Evolutionary conservation across 179 eudicot genomes (phyloP), one percentile per base, ranked within the genome.

Genomic region (Beta lomatogona): DNA sequence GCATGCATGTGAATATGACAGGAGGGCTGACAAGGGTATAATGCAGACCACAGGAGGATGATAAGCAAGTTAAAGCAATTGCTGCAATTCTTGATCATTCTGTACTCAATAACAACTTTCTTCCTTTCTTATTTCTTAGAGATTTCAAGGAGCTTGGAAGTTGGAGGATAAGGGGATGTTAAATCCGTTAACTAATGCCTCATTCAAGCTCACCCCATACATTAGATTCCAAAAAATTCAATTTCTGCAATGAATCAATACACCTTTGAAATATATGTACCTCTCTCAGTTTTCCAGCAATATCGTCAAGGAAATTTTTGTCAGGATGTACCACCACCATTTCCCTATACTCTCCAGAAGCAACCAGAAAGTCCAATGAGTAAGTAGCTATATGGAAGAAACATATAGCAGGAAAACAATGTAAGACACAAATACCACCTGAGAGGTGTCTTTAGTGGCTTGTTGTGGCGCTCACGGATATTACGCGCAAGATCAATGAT

Each of bases 301-400:
- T 94, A 78, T 96, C 99, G 63, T 90, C 93, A 50, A 96, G 92
- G 79, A 96, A 96, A 76, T 93, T 97, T 7, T 77, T 77, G 89
- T 96, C 99, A 19, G 99, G 97, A 84, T 96, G 98, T 68, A 96
- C 98, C 36, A 96, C 94, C 80, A 96, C 89, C 99, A 96, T 96
- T 90, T 93, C 96, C 91, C 97, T 96, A 88, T 68, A 78, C 50
- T 84, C 58, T 63, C 73, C 61, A 74, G 28, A 52, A 68, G 44
- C 22, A 77, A 59, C 44, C 48, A 67, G 18, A 78, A 72, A 18
- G 19, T 8, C 12, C 52, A 25, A 65, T 57, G 58, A 31, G 81
- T 46, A 36, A 80, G 77, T 59, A 82, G 57, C 41, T 77, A 58
- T 63, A 82, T 4, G 44, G 61, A 65, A 85, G 58, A 18, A 73